Evolutionary conservation across 129 eudicot species (phyloP).

Genomic region (Logfia minima): DNA sequence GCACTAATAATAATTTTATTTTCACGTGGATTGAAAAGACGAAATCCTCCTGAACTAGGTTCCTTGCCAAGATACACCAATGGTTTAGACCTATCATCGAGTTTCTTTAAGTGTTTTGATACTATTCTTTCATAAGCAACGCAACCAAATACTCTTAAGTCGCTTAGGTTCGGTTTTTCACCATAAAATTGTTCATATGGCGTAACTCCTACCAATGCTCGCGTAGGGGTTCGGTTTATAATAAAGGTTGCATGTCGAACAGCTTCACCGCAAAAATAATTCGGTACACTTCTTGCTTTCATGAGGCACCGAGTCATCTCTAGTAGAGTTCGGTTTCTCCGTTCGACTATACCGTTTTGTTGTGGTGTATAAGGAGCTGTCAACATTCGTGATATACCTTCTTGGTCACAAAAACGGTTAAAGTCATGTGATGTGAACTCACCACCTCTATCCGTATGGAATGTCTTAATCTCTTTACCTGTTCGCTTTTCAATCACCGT

Average conservation of each 20-base stretch:
- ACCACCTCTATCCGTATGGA: background rate
- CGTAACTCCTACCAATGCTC: background rate
- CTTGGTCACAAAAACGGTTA: slow-evolving; percentile 12
- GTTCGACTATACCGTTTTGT: background rate
- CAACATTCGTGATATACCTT: background rate
- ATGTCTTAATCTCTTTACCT: background rate
- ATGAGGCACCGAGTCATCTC: slow-evolving; percentile 3
- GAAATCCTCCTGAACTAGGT: background rate
- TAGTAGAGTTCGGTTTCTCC: background rate
- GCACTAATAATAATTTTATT: background rate
- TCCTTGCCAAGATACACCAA: background rate
- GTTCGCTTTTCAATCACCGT: background rate
- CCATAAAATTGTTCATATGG: background rate
- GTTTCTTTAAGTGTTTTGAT: background rate
- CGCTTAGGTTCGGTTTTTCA: background rate
- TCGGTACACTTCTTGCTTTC: background rate
- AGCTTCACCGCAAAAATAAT: background rate
- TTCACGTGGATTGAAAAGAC: background rate
- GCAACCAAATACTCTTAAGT: background rate
- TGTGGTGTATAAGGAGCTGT: background rate
- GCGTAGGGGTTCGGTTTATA: background rate
- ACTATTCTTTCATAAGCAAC: background rate
- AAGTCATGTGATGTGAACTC: background rate
- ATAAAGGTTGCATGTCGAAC: background rate
- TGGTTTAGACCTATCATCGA: background rate